Percentiles rank a stretch among this genome's conserved stretches.
Evolutionary conservation across 345 rosid species (phyloP).

Genomic region (Linum lewisii): DNA sequence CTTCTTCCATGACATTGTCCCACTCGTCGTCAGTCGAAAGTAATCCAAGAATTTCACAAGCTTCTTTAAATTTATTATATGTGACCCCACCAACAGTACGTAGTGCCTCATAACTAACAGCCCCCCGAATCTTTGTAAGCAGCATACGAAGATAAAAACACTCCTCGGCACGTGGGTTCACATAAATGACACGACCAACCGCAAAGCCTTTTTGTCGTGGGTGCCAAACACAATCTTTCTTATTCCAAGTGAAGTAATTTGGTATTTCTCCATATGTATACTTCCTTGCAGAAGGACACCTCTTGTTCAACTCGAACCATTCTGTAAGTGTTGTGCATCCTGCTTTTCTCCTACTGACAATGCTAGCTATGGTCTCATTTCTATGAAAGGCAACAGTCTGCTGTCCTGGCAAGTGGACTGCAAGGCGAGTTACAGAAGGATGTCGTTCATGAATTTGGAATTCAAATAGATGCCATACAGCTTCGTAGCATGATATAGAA

Average conservation of each 20-base stretch:
- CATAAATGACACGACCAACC: background rate
- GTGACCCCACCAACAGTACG: background rate
- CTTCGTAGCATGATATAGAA: background rate
- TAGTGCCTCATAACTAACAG: background rate
- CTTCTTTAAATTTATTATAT: background rate
- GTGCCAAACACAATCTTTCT: background rate
- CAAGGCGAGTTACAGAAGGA: background rate
- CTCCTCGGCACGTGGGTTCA: background rate
- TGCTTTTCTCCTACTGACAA: background rate
- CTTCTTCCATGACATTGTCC: background rate
- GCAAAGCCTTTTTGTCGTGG: background rate
- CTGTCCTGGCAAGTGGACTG: background rate
- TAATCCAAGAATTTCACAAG: background rate
- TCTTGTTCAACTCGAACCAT: background rate
- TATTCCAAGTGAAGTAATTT: background rate
- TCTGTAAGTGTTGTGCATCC: background rate
- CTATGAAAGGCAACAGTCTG: background rate
- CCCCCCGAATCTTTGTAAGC: background rate
- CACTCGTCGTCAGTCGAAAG: background rate
- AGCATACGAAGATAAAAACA: background rate
- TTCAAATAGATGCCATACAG: background rate
- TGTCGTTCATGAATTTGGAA: background rate
- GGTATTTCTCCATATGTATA: background rate
- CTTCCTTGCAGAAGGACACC: background rate
- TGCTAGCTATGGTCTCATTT: background rate